Percentiles rank a stretch among this genome's conserved stretches.
Evolutionary conservation across 352 stramenopile genomes (phyloP).

Genomic region (Pythium rishiriense): DNA sequence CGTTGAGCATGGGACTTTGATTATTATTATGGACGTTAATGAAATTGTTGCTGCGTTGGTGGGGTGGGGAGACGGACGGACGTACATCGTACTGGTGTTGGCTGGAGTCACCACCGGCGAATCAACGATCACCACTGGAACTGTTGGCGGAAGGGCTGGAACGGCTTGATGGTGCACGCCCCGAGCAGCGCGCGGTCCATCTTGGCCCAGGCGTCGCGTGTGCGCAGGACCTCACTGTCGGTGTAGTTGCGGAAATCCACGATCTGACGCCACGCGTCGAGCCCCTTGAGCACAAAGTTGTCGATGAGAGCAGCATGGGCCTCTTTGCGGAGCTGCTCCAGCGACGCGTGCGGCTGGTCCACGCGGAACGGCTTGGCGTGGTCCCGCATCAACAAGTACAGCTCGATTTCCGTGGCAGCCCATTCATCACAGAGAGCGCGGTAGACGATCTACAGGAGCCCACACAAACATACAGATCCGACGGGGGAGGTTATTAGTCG

Average conservation of each 20-base stretch:
- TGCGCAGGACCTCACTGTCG: neutral
- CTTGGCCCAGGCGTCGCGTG: slow-evolving; percentile 4
- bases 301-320: neutral
- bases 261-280: neutral
- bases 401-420: slow-evolving; percentile 6
- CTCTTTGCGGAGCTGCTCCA: neutral
- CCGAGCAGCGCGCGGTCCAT: slow-evolving; percentile 9
- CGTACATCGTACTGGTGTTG: no score
- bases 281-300: neutral
- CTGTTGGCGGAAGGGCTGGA: slow-evolving; percentile 8
- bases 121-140: slow-evolving; percentile 25
- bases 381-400: neutral
- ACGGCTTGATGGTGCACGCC: slow-evolving; percentile 10
- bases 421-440: slow-evolving; percentile 1
- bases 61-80: no score
- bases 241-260: slow-evolving; percentile 9
- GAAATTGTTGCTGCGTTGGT: no score
- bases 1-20: no score
- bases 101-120: no score
- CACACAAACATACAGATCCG: neutral
- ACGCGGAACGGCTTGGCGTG: neutral
- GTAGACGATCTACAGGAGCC: neutral
- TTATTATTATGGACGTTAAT: no score
- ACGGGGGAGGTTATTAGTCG: neutral
- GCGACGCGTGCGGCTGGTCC: neutral